phyloP scores from a whole-genome alignment of 306 rosid genomes.

The Gastrolobium bilobum region DNA sequence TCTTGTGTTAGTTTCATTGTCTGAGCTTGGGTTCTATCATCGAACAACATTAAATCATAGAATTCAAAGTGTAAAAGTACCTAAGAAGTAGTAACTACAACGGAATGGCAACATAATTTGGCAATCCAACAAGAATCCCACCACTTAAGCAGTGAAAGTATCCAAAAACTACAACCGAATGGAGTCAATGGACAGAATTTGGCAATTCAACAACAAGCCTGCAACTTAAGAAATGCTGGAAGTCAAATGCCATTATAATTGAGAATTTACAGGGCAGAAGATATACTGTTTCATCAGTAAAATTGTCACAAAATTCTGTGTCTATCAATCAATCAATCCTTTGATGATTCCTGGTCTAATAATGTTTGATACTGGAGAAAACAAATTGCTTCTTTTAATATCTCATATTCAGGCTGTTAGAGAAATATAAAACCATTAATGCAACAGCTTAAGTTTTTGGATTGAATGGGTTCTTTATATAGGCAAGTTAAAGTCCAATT shows the following conservation, averaged over 20 bases:
- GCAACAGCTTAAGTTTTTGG: too few relatives aligned
- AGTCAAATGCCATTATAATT: not conserved
- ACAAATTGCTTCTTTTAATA: not conserved
- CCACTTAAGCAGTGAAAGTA: not conserved
- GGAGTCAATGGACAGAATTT: not conserved
- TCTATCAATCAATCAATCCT: not conserved
- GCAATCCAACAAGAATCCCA: not conserved
- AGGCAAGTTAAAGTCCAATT: not conserved
- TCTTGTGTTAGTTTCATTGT: too few relatives aligned
- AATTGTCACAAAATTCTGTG: not conserved
- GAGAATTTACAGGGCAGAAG: not conserved
- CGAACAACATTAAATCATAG: not conserved
- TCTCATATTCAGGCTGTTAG: not conserved
- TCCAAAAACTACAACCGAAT: not conserved
- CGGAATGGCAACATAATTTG: not conserved
- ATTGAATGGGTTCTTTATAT: too few relatives aligned
- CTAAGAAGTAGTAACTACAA: not conserved
- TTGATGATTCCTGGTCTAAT: not conserved
- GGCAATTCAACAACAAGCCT: conserved; percentile 3
- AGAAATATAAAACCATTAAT: too few relatives aligned
- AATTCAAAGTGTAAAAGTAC: not conserved
- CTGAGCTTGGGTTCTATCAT: too few relatives aligned
- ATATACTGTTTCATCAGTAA: not conserved
- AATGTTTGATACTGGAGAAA: not conserved
- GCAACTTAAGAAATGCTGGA: not conserved